A percentile compares a stretch with the other conserved stretches of the same genome.
These are phyloP conservation scores for Xylaria castorea DNA, from an alignment of 495 filamentous ascomycete genomes.

Conservation along the genomic window DNA sequence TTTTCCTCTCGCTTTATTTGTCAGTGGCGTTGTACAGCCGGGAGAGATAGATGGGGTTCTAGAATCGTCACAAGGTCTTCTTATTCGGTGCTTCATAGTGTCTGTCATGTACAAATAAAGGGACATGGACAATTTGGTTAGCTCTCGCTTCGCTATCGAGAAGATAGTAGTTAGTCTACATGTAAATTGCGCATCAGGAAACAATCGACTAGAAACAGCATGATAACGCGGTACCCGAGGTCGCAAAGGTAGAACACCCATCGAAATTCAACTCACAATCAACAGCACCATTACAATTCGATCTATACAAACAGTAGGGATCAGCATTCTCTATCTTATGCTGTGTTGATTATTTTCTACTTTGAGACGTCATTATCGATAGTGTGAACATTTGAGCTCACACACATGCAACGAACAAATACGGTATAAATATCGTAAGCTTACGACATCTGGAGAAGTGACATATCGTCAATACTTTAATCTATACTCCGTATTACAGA, in stretches of 20 bases:
- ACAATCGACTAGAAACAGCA: neutral
- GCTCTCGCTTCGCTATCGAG: neutral
- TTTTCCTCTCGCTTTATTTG: neutral
- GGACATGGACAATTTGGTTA: neutral
- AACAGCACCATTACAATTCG: neutral
- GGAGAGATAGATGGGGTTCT: neutral
- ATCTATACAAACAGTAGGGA: neutral
- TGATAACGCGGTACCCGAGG: neutral
- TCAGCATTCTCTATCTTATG: neutral
- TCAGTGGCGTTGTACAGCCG: neutral
- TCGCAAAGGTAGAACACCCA: neutral
- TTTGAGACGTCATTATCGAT: neutral
- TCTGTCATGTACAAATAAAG: neutral
- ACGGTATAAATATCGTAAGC: neutral
- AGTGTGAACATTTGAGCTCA: neutral
- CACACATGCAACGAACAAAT: too few species aligned
- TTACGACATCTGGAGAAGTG: neutral
- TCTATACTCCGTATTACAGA: too few species aligned
- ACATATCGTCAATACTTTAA: neutral
- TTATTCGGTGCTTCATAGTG: neutral
- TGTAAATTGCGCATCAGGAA: neutral
- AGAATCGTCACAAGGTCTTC: neutral
- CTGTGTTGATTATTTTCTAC: neutral
- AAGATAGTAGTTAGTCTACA: neutral
- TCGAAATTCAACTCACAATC: neutral